phyloP scores from a whole-genome alignment of 768 basidiomycete genomes.

The Kwoniella europaea region DNA sequence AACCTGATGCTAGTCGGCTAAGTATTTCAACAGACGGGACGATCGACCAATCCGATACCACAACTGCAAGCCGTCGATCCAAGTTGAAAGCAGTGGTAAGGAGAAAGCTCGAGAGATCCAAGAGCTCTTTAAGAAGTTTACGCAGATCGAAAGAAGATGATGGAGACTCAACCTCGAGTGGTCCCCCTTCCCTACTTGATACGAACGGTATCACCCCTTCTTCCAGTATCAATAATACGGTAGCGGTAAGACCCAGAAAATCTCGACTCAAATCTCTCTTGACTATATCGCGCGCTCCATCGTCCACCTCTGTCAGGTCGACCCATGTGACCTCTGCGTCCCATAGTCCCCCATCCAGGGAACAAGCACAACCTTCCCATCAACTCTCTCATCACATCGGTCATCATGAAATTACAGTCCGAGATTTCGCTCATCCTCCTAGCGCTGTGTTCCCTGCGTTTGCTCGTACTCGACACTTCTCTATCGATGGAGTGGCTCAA shows the following conservation, averaged over 20 bases:
- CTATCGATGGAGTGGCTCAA: not conserved
- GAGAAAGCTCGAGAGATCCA: conserved; percentile 30
- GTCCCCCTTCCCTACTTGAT: not conserved
- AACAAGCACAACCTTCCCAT: not conserved
- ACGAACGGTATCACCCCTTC: not conserved
- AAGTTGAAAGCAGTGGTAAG: conserved; percentile 22
- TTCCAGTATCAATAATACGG: not conserved
- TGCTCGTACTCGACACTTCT: not conserved
- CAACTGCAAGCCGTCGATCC: conserved; percentile 1
- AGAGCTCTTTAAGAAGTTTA: conserved; percentile 22
- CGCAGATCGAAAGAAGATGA: conserved; percentile 9
- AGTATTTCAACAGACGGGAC: not conserved
- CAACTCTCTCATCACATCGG: not conserved
- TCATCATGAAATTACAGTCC: conserved; percentile 4
- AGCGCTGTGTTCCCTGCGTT: not conserved
- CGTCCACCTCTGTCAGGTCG: conserved; percentile 22
- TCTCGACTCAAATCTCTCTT: conserved; percentile 24
- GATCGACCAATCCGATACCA: not conserved
- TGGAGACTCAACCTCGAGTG: not conserved
- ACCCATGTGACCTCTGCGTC: not conserved
- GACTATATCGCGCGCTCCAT: conserved; percentile 20
- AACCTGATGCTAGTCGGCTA: not conserved
- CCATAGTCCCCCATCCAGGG: not conserved
- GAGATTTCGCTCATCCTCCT: conserved; percentile 8
- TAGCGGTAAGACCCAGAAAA: conserved; percentile 5